Percentiles rank a stretch among this genome's conserved stretches.
Conservation (phyloP, 441 rosid genomes). For the Omphalea diandra region DNA sequence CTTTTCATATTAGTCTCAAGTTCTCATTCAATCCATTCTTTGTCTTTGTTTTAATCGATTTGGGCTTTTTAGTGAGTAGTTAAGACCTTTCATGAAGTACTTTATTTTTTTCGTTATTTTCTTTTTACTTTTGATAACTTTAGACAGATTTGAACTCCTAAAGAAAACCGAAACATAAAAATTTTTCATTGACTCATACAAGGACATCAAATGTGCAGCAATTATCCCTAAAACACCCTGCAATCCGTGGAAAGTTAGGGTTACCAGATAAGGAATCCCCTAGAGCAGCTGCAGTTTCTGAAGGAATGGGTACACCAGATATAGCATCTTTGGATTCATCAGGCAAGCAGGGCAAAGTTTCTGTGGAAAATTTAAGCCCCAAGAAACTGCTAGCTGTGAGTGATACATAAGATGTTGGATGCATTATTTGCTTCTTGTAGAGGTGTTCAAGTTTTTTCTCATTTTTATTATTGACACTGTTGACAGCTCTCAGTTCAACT, state of each 20-base stretch:
- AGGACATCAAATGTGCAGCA: slow-evolving; percentile 54
- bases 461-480: slow-evolving; percentile 30
- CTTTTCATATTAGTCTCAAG: neutral
- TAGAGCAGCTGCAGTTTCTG: slow-evolving; percentile 25
- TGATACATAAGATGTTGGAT: slow-evolving; percentile 18
- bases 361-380: slow-evolving; percentile 51
- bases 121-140: slow-evolving; percentile 9
- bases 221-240: slow-evolving; percentile 62
- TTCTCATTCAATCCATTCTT: neutral
- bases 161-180: neutral
- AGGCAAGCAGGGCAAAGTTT: slow-evolving; percentile 27
- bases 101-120: no score
- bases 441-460: slow-evolving; percentile 19
- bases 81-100: no score
- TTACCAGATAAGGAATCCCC: slow-evolving; percentile 39
- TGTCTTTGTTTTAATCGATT: neutral
- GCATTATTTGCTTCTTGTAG: slow-evolving; percentile 12
- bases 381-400: slow-evolving; percentile 68
- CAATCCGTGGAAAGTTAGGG: slow-evolving; percentile 57
- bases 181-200: slow-evolving; percentile 7
- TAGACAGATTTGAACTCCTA: neutral
- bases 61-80: neutral
- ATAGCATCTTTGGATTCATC: slow-evolving; percentile 37
- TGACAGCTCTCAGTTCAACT: slow-evolving; percentile 67
- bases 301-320: slow-evolving; percentile 33